These are phyloP conservation scores for Fusarium sp. DNA, from an alignment of 2,329 filamentous ascomycete genomes.

Conservation along the genomic window DNA sequence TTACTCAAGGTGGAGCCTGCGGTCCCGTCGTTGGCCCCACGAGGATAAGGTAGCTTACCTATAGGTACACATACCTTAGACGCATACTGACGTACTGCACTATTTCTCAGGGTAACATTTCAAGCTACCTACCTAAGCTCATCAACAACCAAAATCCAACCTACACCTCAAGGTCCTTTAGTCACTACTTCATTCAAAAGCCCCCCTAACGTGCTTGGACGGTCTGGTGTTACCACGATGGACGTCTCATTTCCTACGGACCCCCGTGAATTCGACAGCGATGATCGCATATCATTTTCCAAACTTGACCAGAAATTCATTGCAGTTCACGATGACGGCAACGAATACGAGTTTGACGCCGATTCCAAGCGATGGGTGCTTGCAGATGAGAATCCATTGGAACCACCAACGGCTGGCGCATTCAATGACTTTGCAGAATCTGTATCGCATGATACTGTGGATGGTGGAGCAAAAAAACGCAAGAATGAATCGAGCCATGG, in stretches of 20 bases:
- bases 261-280: slow-evolving; percentile 74
- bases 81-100: slow-evolving; percentile 38
- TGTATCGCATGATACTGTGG: slow-evolving; percentile 37
- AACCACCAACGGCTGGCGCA: slow-evolving; percentile 53
- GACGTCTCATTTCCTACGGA: slow-evolving; percentile 64
- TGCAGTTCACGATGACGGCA: slow-evolving; percentile 83
- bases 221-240: slow-evolving; percentile 37
- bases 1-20: background rate
- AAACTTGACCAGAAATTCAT: slow-evolving; percentile 83
- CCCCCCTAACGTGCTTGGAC: background rate
- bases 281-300: slow-evolving; percentile 89
- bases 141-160: slow-evolving; percentile 13
- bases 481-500: slow-evolving; percentile 52
- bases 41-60: background rate
- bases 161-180: background rate
- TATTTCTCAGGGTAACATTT: slow-evolving; percentile 25
- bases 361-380: slow-evolving; percentile 79
- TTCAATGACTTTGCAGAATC: slow-evolving; percentile 47
- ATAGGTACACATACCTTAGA: background rate
- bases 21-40: slow-evolving; percentile 1
- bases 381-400: slow-evolving; percentile 56
- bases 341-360: slow-evolving; percentile 84
- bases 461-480: slow-evolving; percentile 51
- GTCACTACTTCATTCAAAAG: background rate
- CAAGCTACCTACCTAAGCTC: background rate